Percentiles rank a stretch among this genome's conserved stretches.
Conservation (phyloP, 78 protist genomes). For the Planoprotostelium fungivorum region DNA sequence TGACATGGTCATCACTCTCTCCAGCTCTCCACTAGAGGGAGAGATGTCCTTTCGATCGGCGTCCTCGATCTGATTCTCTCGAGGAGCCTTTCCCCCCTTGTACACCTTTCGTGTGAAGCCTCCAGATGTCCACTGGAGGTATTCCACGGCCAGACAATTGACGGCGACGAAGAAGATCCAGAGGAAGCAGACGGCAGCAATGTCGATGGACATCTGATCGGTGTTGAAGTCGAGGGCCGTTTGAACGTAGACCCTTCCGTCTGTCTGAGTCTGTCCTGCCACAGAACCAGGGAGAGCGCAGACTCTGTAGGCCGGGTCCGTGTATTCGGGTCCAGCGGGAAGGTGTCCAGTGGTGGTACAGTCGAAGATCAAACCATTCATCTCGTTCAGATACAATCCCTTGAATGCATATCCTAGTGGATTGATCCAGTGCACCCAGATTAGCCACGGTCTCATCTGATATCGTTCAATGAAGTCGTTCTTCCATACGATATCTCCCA, state of each 20-base stretch:
- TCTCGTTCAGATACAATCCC: neutral
- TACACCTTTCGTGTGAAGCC: slow-evolving; percentile 10
- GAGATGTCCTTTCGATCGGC: slow-evolving; percentile 15
- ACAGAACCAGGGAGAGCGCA: slow-evolving; percentile 20
- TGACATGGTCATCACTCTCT: slow-evolving; percentile 10
- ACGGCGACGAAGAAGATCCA: slow-evolving; percentile 26
- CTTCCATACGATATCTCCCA: too few species aligned
- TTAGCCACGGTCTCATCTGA: slow-evolving; percentile 49
- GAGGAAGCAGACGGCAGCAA: slow-evolving; percentile 8
- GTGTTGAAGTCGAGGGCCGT: slow-evolving; percentile 14
- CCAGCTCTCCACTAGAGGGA: neutral
- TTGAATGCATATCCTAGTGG: slow-evolving; percentile 45
- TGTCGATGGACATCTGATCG: slow-evolving; percentile 9
- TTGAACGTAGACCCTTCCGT: slow-evolving; percentile 14
- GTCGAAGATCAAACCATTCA: neutral
- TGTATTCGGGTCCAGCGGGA: neutral
- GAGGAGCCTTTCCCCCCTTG: slow-evolving; percentile 52
- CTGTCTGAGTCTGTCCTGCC: neutral
- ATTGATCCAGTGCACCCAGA: slow-evolving; percentile 50
- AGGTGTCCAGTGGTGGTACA: neutral
- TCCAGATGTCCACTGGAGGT: slow-evolving; percentile 25
- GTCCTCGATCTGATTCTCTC: slow-evolving; percentile 35
- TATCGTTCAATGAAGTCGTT: too few species aligned
- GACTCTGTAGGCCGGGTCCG: neutral
- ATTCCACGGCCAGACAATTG: slow-evolving; percentile 22